Evolutionary conservation across 2,329 filamentous ascomycete species (phyloP).

Genomic region (Blumeria hordei): DNA sequence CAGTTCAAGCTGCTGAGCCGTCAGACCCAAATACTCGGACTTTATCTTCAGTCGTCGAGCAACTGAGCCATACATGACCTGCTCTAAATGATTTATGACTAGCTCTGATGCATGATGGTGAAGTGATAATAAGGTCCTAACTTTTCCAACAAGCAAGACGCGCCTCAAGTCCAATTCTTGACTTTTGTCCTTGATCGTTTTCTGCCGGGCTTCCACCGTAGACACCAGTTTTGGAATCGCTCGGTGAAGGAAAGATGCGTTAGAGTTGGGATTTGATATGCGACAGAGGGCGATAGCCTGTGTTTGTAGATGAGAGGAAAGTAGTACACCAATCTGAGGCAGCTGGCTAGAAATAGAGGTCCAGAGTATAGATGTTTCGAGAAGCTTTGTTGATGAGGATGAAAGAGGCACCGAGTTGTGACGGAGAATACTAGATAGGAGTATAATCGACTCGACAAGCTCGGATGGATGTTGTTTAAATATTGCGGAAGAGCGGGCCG

Average conservation of each 20-base stretch:
- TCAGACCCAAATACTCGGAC: slow-evolving; percentile 6
- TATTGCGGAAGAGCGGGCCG: slow-evolving; percentile 5
- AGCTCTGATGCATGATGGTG: slow-evolving; percentile 9
- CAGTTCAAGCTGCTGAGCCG: slow-evolving; percentile 4
- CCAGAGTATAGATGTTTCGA: slow-evolving; percentile 27
- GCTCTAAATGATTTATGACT: slow-evolving; percentile 12
- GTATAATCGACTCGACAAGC: slow-evolving; percentile 27
- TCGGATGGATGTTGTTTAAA: slow-evolving; percentile 17
- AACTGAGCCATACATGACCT: slow-evolving; percentile 11
- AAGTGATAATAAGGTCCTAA: slow-evolving; percentile 9
- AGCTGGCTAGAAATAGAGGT: slow-evolving; percentile 23
- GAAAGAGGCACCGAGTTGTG: slow-evolving; percentile 6
- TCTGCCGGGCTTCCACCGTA: slow-evolving; percentile 17
- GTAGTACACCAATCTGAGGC: slow-evolving; percentile 21
- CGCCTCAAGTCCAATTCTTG: slow-evolving; percentile 17
- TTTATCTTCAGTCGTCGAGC: slow-evolving; percentile 8
- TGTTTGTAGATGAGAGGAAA: slow-evolving; percentile 25
- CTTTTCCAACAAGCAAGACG: slow-evolving; percentile 14
- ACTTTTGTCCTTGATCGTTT: slow-evolving; percentile 19
- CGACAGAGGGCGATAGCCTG: slow-evolving; percentile 25
- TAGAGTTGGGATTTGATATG: slow-evolving; percentile 23
- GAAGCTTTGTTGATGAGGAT: slow-evolving; percentile 17
- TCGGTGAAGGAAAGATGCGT: slow-evolving; percentile 30
- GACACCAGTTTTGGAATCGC: slow-evolving; percentile 24
- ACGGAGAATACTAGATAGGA: slow-evolving; percentile 22